Base-by-base conservation (phyloP, 805 yeast genomes). In the Saturnispora gosingensis region DNA sequence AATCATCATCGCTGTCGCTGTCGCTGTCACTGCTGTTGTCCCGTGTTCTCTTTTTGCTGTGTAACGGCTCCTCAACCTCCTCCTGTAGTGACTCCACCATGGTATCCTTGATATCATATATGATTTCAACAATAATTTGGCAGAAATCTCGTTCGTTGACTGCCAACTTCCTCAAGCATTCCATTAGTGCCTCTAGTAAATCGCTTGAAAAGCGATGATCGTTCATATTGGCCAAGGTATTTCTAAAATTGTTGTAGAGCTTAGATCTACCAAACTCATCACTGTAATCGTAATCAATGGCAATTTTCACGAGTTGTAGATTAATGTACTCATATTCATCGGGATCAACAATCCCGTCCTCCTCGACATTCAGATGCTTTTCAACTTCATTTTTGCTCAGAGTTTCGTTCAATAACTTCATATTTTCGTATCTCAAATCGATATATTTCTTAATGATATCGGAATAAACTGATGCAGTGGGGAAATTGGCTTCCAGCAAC, bases 211-310 rank as follows among this genome's bases (percentile, higher is more conserved):
- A 69, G 8, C 24, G 16, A 38, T 49, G 51, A 25, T 49, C 30
- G 15, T 75, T 71, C 49, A 80, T 83, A 42, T 77, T 73, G 1
- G 82, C 74, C 52, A 85, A 68, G n/a, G 82, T 71, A 22, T 78
- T 71, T 69, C 88, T 73, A 4, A 82, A 67, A 2, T 79, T 73
- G 30, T 72, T 75, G 39, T 85, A 68, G 79, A 88, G 80, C 44
- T 81, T 80, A 64, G 96, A 76, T 61, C 97, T 78, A 20, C 97
- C 97, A 45, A 85, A 77, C 65, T 90, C 96, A 69, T 93, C 97
- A 59, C 88, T 83, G 61, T 80, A 88, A 64, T 93, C 98, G 61
- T 84, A 85, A 38, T 78, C 77, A 28, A 76, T 76, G 0, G 90
- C 83, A 27, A 88, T 76, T 9, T 71, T 66, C 38, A 91, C 63